Evolutionary conservation across 2,329 filamentous ascomycete genomes (phyloP).

Genomic region (Aspergillus floridensis): DNA sequence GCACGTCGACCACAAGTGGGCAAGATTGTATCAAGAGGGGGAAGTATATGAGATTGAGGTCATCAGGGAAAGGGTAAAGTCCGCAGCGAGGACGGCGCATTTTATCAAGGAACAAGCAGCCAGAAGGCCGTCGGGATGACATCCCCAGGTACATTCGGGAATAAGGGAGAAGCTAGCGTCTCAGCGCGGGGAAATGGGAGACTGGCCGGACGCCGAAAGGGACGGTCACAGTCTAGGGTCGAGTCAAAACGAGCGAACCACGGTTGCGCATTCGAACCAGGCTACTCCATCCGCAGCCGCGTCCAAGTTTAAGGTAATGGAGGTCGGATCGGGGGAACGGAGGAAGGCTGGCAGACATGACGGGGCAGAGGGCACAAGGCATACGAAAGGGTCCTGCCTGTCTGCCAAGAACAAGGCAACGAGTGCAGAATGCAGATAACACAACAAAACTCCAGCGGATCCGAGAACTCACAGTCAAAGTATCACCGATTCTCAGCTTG

Average conservation of each 20-base stretch:
- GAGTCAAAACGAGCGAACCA: slow-evolving; percentile 6
- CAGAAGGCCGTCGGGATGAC: not conserved
- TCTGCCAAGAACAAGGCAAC: slow-evolving; percentile 14
- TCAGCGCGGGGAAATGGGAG: slow-evolving; percentile 2
- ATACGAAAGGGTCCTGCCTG: slow-evolving; percentile 8
- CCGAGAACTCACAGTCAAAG: not conserved
- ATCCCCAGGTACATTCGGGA: slow-evolving; percentile 2
- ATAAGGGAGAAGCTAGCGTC: not conserved
- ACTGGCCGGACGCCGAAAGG: not conserved
- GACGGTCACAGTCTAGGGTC: slow-evolving; percentile 3
- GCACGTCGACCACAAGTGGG: not conserved
- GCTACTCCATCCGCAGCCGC: slow-evolving; percentile 13
- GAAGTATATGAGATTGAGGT: not conserved
- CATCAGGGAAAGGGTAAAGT: not conserved
- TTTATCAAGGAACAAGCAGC: not conserved
- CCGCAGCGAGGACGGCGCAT: not conserved
- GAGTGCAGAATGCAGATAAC: not conserved
- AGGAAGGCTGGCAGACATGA: slow-evolving; percentile 22
- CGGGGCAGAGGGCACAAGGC: not conserved
- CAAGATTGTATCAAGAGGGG: slow-evolving; percentile 1
- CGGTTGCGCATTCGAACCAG: slow-evolving; percentile 16
- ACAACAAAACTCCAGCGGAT: not conserved
- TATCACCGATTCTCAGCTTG: not conserved
- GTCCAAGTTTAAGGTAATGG: slow-evolving; percentile 7
- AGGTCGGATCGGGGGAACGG: slow-evolving; percentile 34